Conservation (phyloP, 2,329 filamentous ascomycete species). For the Fusarium sp. region DNA sequence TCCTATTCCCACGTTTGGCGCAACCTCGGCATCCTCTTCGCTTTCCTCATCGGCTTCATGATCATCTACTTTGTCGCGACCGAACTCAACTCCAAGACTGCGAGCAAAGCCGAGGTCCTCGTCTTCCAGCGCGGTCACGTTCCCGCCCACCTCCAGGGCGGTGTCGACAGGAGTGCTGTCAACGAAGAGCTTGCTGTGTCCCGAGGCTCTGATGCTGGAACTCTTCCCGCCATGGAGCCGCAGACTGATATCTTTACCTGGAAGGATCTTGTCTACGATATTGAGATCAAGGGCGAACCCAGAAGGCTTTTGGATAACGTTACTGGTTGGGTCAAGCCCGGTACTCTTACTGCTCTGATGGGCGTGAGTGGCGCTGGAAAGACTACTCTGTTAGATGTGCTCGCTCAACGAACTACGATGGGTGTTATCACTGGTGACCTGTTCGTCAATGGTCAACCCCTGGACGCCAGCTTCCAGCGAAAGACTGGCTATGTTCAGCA, state of each 20-base stretch:
- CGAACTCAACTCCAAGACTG: neutral
- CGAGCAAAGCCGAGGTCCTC: neutral
- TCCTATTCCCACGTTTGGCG: slow-evolving; percentile 66
- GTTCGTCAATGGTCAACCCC: slow-evolving; percentile 70
- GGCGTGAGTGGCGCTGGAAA: slow-evolving; percentile 66
- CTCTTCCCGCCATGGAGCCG: neutral
- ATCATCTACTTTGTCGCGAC: neutral
- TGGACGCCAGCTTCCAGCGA: slow-evolving; percentile 70
- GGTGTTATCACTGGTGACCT: slow-evolving; percentile 75
- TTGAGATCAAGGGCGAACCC: slow-evolving; percentile 78
- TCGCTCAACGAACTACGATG: slow-evolving; percentile 65
- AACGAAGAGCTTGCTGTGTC: neutral
- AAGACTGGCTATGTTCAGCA: slow-evolving; percentile 77
- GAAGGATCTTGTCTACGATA: slow-evolving; percentile 69
- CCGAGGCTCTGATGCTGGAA: neutral
- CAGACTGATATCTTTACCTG: neutral
- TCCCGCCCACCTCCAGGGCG: neutral
- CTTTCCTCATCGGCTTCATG: neutral
- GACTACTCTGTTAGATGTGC: slow-evolving; percentile 57
- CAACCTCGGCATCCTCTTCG: slow-evolving; percentile 3
- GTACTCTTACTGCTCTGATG: slow-evolving; percentile 85
- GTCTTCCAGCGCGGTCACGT: neutral
- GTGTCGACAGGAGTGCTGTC: neutral
- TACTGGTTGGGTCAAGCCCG: slow-evolving; percentile 90
- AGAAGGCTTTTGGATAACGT: slow-evolving; percentile 83